Base-by-base conservation (phyloP, 306 rosid species). In the Delonix regia region DNA sequence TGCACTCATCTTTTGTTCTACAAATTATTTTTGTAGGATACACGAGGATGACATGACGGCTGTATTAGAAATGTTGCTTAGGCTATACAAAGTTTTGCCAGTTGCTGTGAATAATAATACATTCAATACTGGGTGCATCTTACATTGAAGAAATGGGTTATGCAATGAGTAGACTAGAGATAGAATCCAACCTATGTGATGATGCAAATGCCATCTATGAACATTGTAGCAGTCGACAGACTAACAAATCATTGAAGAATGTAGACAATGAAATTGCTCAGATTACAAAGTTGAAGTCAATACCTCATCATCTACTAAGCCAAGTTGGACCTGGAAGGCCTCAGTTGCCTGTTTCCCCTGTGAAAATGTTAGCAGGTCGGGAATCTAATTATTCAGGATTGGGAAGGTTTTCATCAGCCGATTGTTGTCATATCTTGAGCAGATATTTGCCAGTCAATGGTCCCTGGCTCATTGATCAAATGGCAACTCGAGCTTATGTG, bases 321-420 rank as follows among this genome's bases (percentile, higher is more conserved):
- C 83, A 63, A 80, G 88, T 68, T 33, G 87, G 86, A 61, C 78
- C 81, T 18, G 88, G 95, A 74, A 88, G 86, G 84, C 76, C 85
- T 64, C 78, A 78, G 66, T 80, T 83, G 72, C 89, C 86, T 24
- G 87, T 92, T 79, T 94, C 99, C 16, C 91, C 97, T 1, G 93
- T 94, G 70, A 94, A 91, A 84, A 90, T 94, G 97, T 83, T 94
- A 85, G 97, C 92, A 19, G 95, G 97, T 34, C 87, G 97, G n/a
- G 97, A 94, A 73, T 80, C 86, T 70, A 94, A 94, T 73, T 86
- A 81, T 65, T 90, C 99, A 0, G 95, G 97, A 36, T 85, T 88
- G 79, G 98, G 98, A 14, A 88, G 93, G 87, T 94, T 94, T 89
- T 92, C 98, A 47, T 84, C 93, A 12, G 92, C 96, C 3, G 99